Base-by-base conservation (phyloP, 2,329 filamentous ascomycete genomes). In the Dryadomyces quercus-mongolicae region DNA sequence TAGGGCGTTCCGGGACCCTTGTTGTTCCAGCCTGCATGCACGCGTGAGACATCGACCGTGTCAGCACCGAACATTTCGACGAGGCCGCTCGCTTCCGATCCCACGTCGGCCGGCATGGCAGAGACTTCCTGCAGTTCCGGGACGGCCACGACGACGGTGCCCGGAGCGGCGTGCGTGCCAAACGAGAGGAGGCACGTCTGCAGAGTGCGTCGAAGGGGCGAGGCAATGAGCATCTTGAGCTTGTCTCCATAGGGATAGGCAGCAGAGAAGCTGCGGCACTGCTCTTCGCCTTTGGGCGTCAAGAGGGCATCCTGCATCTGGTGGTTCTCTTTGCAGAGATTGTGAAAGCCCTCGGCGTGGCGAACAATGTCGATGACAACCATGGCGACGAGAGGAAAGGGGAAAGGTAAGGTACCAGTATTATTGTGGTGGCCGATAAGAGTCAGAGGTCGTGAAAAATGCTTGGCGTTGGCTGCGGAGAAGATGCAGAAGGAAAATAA, bases 281-380 rank as follows among this genome's bases (percentile, higher is more conserved):
- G 89, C 58, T 81, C 63, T 65, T 84, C 75, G 61, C 91, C 91
- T n/a, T 84, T 74, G 0, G 79, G 73, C 1, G 91, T 95, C 53
- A 95, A 78, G 56, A 80, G 72, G 1, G 91, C 90, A 64, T 96
- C 91, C n/a, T 67, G 82, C 44, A 95, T 72, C 57, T 71, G 64
- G 65, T 91, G 85, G 69, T 91, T 88, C 58, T 77, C 84, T 25
- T 72, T 63, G 59, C 64, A 74, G 64, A 93, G 78, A 68, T 95
- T 95, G 76, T 95, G 91, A 65, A 80, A 81, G 69, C 88, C 90
- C 70, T 88, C 75, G 13, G 84, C 85, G 67, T 89, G 85, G 68
- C 86, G 84, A 62, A 89, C 78, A 60, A 85, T 74, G 67, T 86
- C 80, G 60, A 87, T 43, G 53, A 60, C 18, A 16, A 55, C 59